Percentiles rank a stretch among this genome's conserved stretches.
Evolutionary conservation across 2,329 filamentous ascomycete genomes (phyloP).

Genomic region (Aspergillus brunneoviolaceus): DNA sequence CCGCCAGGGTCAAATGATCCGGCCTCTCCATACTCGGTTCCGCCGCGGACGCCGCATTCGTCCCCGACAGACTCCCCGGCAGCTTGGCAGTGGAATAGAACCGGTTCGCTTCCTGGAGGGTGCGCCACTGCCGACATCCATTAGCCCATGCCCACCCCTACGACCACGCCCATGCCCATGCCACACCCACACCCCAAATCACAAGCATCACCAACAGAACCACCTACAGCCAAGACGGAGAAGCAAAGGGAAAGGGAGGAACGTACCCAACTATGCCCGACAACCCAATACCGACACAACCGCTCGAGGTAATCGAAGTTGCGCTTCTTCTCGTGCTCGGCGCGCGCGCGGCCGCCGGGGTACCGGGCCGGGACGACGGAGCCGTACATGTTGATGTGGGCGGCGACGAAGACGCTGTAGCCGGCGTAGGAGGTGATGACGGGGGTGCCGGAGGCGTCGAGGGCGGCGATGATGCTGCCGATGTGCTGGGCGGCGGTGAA

Average conservation of each 20-base stretch:
- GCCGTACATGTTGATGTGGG: constrained; percentile 42
- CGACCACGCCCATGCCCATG: too few relatives aligned
- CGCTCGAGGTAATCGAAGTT: constrained; percentile 37
- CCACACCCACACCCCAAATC: too few relatives aligned
- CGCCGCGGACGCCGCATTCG: neutral
- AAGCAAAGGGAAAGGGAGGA: too few relatives aligned
- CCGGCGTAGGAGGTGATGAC: constrained; percentile 40
- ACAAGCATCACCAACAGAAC: too few relatives aligned
- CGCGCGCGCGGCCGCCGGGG: constrained; percentile 31
- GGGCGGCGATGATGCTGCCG: constrained; percentile 28
- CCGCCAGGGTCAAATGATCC: constrained; percentile 33
- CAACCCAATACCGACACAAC: constrained; percentile 35
- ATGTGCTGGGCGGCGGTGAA: constrained; percentile 37
- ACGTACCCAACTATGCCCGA: constrained; percentile 36
- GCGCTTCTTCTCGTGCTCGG: constrained; percentile 31
- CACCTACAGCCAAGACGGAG: neutral
- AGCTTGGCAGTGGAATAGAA: constrained; percentile 37
- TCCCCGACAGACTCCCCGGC: constrained; percentile 4
- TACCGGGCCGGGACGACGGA: constrained; percentile 35
- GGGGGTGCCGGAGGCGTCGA: constrained; percentile 32
- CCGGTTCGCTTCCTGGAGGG: constrained; percentile 36
- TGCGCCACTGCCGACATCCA: constrained; percentile 29
- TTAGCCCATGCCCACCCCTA: neutral
- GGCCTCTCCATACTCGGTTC: constrained; percentile 2
- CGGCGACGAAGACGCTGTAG: constrained; percentile 40